Evolutionary conservation across 257 asterid genomes (phyloP).

Genomic region (Solanum corneliomulleri): DNA sequence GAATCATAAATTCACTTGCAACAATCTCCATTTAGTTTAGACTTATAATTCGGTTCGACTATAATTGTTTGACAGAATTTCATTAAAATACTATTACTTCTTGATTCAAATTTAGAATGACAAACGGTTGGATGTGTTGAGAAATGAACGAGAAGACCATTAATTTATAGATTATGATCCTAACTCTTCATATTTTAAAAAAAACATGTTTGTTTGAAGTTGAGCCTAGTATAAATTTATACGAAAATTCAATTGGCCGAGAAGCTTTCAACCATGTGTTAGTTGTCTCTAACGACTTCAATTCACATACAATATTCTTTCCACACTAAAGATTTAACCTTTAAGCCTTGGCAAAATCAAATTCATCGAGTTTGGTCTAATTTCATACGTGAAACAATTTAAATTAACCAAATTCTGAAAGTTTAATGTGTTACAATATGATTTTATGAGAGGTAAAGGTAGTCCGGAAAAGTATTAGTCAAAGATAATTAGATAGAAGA

Average conservation of each 20-base stretch:
- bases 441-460: background rate
- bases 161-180: background rate
- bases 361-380: background rate
- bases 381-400: background rate
- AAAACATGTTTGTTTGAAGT: background rate
- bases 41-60: too few relatives aligned
- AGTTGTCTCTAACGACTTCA: background rate
- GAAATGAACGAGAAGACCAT: too few relatives aligned
- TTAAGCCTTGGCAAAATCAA: background rate
- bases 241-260: too few relatives aligned
- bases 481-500: too few relatives aligned
- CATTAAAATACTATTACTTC: too few relatives aligned
- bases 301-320: background rate
- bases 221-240: background rate
- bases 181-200: too few relatives aligned
- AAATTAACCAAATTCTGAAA: too few relatives aligned
- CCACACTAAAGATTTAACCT: background rate
- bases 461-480: too few relatives aligned
- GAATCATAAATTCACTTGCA: background rate
- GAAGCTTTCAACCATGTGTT: background rate
- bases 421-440: background rate
- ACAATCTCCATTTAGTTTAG: too few relatives aligned
- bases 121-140: background rate
- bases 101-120: background rate
- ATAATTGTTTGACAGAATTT: too few relatives aligned